These are phyloP conservation scores for Russula abietina DNA, from an alignment of 768 basidiomycete species.

Conservation along the genomic window DNA sequence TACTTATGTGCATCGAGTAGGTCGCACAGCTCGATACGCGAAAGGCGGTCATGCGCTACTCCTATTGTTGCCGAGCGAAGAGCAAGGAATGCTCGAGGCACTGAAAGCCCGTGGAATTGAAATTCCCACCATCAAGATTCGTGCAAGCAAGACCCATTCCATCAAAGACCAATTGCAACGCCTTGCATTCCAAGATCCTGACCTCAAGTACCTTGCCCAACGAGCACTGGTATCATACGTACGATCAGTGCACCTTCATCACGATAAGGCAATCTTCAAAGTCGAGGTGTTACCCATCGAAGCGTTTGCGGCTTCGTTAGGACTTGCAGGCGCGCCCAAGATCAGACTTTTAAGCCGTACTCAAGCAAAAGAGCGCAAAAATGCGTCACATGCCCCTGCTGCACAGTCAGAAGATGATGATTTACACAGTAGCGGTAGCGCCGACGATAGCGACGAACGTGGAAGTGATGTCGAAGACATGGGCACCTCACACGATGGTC, in stretches of 20 bases:
- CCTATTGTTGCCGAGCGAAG: conserved; percentile 84
- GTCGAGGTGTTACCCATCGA: conserved; percentile 75
- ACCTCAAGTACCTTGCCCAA: conserved; percentile 96
- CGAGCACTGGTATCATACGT: conserved; percentile 93
- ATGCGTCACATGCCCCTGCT: conserved; percentile 47
- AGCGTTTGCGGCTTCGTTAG: conserved; percentile 81
- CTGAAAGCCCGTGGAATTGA: conserved; percentile 67
- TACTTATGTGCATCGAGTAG: conserved; percentile 96
- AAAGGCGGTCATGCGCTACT: conserved; percentile 81
- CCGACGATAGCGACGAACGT: conserved; percentile 1
- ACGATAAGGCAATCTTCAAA: conserved; percentile 91
- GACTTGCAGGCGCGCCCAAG: conserved; percentile 90
- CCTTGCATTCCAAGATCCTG: conserved; percentile 89
- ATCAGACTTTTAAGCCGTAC: conserved; percentile 79
- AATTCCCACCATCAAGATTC: conserved; percentile 79
- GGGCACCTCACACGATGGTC: background rate
- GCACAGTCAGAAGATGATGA: conserved; percentile 31
- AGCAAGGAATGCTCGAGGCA: conserved; percentile 77
- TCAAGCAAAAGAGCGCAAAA: conserved; percentile 70
- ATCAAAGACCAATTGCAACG: conserved; percentile 88
- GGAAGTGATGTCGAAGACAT: background rate
- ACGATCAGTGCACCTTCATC: conserved; percentile 87
- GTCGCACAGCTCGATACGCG: conserved; percentile 90
- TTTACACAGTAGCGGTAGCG: conserved; percentile 12
- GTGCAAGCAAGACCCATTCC: conserved; percentile 76